Evolutionary conservation across 805 yeast species (phyloP).

Genomic region (Candida sakaeoensis): DNA sequence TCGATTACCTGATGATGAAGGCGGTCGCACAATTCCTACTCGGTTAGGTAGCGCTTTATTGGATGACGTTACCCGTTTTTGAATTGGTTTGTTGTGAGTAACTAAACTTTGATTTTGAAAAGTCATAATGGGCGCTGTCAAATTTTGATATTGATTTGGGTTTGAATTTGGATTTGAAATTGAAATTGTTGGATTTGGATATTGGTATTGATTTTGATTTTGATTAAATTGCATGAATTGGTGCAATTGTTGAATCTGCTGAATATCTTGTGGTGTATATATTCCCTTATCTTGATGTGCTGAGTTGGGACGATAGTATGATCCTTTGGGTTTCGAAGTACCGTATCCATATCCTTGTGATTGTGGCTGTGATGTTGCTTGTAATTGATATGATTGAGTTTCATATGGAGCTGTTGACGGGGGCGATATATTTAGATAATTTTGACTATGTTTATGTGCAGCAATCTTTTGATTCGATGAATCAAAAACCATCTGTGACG

Average conservation of each 20-base stretch:
- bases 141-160: too few relatives aligned
- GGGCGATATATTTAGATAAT: background rate
- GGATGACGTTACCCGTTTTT: background rate
- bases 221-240: too few relatives aligned
- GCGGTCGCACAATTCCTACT: background rate
- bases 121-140: too few relatives aligned
- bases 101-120: too few relatives aligned
- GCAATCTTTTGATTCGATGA: background rate
- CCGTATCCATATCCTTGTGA: too few relatives aligned
- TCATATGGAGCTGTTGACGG: background rate
- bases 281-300: background rate
- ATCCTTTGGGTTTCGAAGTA: background rate
- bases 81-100: background rate
- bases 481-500: background rate
- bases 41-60: background rate
- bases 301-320: background rate
- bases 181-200: too few relatives aligned
- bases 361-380: background rate
- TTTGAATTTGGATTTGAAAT: too few relatives aligned
- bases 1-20: too few relatives aligned
- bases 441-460: background rate
- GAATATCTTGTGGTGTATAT: background rate
- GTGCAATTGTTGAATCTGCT: background rate
- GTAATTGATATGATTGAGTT: background rate
- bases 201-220: too few relatives aligned